Evolutionary conservation across 345 rosid genomes (phyloP).

Genomic region (Pugionium cornutum): DNA sequence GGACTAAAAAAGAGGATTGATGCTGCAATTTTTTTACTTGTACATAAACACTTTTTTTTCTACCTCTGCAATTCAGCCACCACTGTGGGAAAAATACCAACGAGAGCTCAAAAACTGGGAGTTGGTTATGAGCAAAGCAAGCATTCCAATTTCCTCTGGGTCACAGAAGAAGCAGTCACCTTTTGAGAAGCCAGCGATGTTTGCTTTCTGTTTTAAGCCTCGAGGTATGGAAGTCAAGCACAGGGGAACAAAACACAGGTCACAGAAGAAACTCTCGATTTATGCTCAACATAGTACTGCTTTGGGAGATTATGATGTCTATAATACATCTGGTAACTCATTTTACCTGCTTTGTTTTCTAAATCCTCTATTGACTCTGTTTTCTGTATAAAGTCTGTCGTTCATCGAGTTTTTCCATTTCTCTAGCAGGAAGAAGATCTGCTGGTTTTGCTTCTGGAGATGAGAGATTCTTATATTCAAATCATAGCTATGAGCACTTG

Average conservation of each 20-base stretch:
- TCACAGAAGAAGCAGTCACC: conserved; percentile 53
- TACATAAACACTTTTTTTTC: conserved; percentile 8
- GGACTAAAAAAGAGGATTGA: too few relatives aligned
- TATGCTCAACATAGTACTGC: conserved; percentile 52
- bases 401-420: conserved; percentile 30
- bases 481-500: conserved; percentile 52
- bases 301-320: conserved; percentile 48
- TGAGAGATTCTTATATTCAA: conserved; percentile 55
- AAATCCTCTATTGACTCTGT: conserved; percentile 8
- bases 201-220: conserved; percentile 97
- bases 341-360: conserved; percentile 12
- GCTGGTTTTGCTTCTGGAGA: conserved; percentile 70
- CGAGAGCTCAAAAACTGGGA: conserved; percentile 83
- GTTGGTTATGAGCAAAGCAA: conserved; percentile 53
- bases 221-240: conserved; percentile 91
- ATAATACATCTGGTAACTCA: conserved; percentile 28
- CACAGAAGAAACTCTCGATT: conserved; percentile 70
- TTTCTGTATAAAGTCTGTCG: neutral
- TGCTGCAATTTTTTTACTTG: conserved; percentile 1
- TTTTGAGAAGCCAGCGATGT: conserved; percentile 82
- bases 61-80: conserved; percentile 55
- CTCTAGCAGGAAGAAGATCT: conserved; percentile 65
- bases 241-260: conserved; percentile 85
- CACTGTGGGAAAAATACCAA: conserved; percentile 89
- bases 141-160: conserved; percentile 45